Percentiles rank a stretch among this genome's conserved stretches.
phyloP scores from a whole-genome alignment of 164 flowering plant species.

The Echeveria elegans region DNA sequence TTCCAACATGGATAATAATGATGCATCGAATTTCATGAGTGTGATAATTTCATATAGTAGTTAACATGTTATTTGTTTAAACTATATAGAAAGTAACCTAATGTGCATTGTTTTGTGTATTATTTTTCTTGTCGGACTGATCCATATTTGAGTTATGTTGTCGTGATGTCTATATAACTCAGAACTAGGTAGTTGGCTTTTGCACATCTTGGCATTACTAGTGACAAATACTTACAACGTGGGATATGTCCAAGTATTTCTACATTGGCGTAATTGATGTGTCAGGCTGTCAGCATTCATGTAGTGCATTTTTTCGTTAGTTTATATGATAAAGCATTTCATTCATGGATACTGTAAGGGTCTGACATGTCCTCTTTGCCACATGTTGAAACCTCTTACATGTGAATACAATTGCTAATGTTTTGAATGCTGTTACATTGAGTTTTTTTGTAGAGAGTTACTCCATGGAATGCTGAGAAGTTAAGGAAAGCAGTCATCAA shows the following conservation, averaged over 20 bases:
- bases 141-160: no score
- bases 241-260: not conserved
- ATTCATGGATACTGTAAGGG: not conserved
- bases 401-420: not conserved
- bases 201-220: not conserved
- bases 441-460: constrained; percentile 65
- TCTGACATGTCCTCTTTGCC: not conserved
- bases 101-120: no score
- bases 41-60: no score
- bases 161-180: not conserved
- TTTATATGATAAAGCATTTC: not conserved
- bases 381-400: not conserved
- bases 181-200: no score
- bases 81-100: no score
- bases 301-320: not conserved
- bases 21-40: no score
- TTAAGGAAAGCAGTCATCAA: constrained; percentile 68
- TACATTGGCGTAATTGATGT: not conserved
- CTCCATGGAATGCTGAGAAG: constrained; percentile 76
- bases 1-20: no score
- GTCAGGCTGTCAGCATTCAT: not conserved
- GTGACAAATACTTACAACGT: no score
- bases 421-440: not conserved
- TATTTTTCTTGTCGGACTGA: no score
- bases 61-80: no score